These are phyloP conservation scores for Penicillium sp. DNA, from an alignment of 2,329 filamentous ascomycete genomes.

Conservation along the genomic window DNA sequence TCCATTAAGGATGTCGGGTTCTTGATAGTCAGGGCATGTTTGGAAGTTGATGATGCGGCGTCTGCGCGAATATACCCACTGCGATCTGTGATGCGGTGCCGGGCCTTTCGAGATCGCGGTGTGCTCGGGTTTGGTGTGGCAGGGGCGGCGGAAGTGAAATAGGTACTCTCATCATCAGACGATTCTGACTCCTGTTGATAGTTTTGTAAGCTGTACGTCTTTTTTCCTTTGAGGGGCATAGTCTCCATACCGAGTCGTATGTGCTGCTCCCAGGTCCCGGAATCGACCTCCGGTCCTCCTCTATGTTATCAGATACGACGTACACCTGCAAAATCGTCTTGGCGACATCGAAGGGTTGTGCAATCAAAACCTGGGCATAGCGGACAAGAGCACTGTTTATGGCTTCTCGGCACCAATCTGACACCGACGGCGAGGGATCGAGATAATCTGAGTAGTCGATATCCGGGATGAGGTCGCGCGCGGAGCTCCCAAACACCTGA, in stretches of 20 bases:
- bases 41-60: slow-evolving; percentile 36
- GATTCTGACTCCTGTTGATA: slow-evolving; percentile 40
- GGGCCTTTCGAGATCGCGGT: slow-evolving; percentile 38
- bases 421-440: slow-evolving; percentile 70
- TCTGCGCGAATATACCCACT: slow-evolving; percentile 44
- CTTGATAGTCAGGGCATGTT: slow-evolving; percentile 68
- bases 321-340: slow-evolving; percentile 87
- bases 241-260: slow-evolving; percentile 35
- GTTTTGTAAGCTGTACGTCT: slow-evolving; percentile 8
- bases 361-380: slow-evolving; percentile 83
- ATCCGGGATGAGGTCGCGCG: slow-evolving; percentile 83
- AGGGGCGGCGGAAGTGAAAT: slow-evolving; percentile 69
- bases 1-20: slow-evolving; percentile 80
- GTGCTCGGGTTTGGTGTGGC: slow-evolving; percentile 43
- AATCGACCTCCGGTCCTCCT: slow-evolving; percentile 30
- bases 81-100: slow-evolving; percentile 46
- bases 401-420: slow-evolving; percentile 72
- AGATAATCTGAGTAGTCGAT: slow-evolving; percentile 90
- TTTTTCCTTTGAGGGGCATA: neutral
- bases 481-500: slow-evolving; percentile 59
- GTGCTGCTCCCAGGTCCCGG: slow-evolving; percentile 27
- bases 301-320: slow-evolving; percentile 45
- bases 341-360: slow-evolving; percentile 95
- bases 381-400: slow-evolving; percentile 87
- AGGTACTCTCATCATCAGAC: slow-evolving; percentile 75